Evolutionary conservation across 2,329 filamentous ascomycete species (phyloP), one percentile per base, ranked within the genome.

Genomic region (Trichothecium roseum): DNA sequence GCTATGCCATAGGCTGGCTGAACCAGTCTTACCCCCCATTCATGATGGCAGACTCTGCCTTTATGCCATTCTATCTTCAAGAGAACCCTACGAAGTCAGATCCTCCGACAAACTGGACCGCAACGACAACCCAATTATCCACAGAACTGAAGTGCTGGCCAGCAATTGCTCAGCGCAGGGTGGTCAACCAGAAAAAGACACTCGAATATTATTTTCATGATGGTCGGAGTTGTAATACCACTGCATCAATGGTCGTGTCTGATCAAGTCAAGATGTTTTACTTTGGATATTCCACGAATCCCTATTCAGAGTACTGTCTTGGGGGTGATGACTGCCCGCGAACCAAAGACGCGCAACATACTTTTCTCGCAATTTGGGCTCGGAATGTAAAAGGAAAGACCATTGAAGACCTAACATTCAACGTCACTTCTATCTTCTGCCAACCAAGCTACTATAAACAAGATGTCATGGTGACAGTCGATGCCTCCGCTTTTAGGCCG

Each of bases 1-100:
- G 61, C 0, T 72, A 70, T 36, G 63, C 59, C 0, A 58, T 69
- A 0, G 53, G 54, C 0, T 68, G 64, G 60, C 50, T 73, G 0
- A 57, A 59, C 0, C 68, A 73, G 13, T 47, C 49, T 0, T 45
- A 62, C 0, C 68, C 68, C 0, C 24, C 50, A 0, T 76, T 63
- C 35, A 72, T 63, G 22, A 60, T 62, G 0, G 18, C 50, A 0
- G 48, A 68, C 0, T 69, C 60, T 17, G 58, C 61, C 0, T 35
- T 71, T 0, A 49, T 64, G 0, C 68, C 69, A 0, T 72, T 72
- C 32, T 43, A 48, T 2, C 42, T 54, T 0, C n/a, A 39, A 0
- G 10, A 43, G 0, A 30, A 40, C 2, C 12, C 37, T 3, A 27
- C 28, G 1, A 22, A 34, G 2, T 9, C 32, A 1, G 29, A 29